Evolutionary conservation across 495 filamentous ascomycete genomes (phyloP), one percentile per base, ranked within the genome.

Genomic region (Bathelium albidoporum): DNA sequence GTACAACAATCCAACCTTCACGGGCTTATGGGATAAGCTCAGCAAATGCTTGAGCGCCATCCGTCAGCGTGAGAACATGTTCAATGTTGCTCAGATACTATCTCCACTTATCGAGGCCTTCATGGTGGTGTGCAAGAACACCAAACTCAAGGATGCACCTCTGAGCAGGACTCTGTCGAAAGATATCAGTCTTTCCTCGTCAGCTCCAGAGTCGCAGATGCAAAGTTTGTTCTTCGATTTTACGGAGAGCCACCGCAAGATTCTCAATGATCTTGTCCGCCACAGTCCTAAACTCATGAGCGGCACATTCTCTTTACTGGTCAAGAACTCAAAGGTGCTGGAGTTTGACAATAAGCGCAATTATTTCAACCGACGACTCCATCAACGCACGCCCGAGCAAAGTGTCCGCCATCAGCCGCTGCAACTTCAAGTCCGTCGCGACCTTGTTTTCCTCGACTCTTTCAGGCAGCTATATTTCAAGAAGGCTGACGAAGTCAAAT

Each of bases 321-420:
- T 97, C 66, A 96, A 96, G 79, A 99, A 99, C 70, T 95, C 94
- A 53, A 97, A 97, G 82, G 94, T 99, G 16, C 76, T 99, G 55
- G 94, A 99, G 69, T 99, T 99, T 70, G 94, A 99, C 74, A 99
- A 97, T 78, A 99, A 99, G 81, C 92, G 95, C 68, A 97, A 95
- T 74, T 99, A 94, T 82, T 99, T 99, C 79, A 97, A 83, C 73
- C 89, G 95, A 52, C 89, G 89, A 66, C 82, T 99, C 22, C 94
- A 97, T 73, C 81, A 84, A 39, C 89, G 92, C 61, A 79, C 78
- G 7, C 18, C 29, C 7, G 80, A 81, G 14, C 83, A 88, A 66
- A 79, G 83, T 65, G 81, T 86, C 63, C 75, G 85, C 29, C 84
- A 89, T 67, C 86, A 87, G 63, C 81, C 95, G 62, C 80, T 99